Base-by-base conservation (phyloP, 1,139 yeast species). In the Yarrowia galli region DNA sequence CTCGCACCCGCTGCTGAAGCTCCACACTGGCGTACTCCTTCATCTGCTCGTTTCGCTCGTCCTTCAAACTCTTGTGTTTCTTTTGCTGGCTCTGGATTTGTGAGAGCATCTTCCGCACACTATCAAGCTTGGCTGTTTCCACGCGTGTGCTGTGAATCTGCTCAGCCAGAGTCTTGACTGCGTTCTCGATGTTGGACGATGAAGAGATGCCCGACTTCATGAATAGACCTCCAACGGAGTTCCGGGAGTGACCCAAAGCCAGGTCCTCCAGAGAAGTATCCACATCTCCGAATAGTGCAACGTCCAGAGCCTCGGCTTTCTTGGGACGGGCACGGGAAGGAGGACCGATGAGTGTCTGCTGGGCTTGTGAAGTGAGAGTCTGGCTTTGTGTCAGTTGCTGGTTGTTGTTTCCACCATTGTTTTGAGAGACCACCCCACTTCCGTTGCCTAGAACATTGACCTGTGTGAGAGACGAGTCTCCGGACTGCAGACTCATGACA, bases 281-380 rank as follows among this genome's bases (percentile, higher is more conserved):
- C 36, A 89, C 85, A 74, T 90, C 96, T 51, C 97, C 93, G 78
- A 91, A 92, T 73, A 92, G 83, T 1, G 96, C 89, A 25, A 87
- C 87, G 74, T 89, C 96, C 73, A 90, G 84, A 1, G 88, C 74
- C 25, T 70, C 73, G 20, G 71, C 60, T 69, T 51, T 36, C 35
- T 36, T 43, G 35, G 46, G 53, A 18, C 60, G 60, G 1, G 42
- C 12, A n/a, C 64, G 35, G 7, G 67, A 43, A 36, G 54, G 40
- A 15, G 67, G 64, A 0, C 64, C 43, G n/a, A 54, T 22, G 10
- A 49, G 23, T 7, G 54, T 38, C 32, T 48, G 58, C 20, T 53
- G 60, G 12, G 35, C 43, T 23, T 53, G 60, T 1, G 60, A 22
- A 20, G 43, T 53, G 8, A 28, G 38, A 20, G 48, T 38, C 63